Base-by-base conservation (phyloP, 345 rosid species). In the Trapa incisa region DNA sequence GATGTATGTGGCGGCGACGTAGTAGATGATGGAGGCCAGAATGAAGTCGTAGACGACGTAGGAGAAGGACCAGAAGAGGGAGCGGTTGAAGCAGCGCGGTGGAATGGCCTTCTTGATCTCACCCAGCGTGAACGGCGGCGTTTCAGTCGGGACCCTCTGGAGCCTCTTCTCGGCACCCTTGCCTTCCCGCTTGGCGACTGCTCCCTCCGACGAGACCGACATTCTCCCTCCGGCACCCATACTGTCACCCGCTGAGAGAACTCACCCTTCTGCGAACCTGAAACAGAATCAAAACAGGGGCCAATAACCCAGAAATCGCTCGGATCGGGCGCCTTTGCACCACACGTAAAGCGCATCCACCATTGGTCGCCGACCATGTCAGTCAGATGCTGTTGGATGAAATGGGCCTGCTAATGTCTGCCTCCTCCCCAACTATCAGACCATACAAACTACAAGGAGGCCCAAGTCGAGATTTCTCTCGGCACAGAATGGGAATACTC, bases 51-150 rank as follows among this genome's bases (percentile, higher is more conserved):
- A 75, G 60, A 78, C 67, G 17, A 78, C 78, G 4, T 78, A 83
- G 65, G 85, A 87, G 80, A 84, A 84, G 2, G 92, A 87, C 37
- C 73, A 83, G 64, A 81, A 57, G 54, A 83, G 81, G 66, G 86
- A 84, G 41, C 89, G 84, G 48, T 75, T 43, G 69, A 84, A 86
- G 77, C 92, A 86, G 48, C 81, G 92, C 3, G 92, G 80, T 0
- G 87, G 92, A 64, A 87, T 69, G 70, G 89, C 78, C 69, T 79
- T 79, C 83, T 78, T 87, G 70, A 87, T 47, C 64, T 81, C 74
- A 53, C 83, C n/a, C 7, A 84, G 81, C 1, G 84, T 78, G 70
- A 87, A 84, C 2, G 87, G 86, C 8, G 89, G 92, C 66, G 73
- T 82, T 1, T 70, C 61, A 7, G 32, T 12, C 0, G 92, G 92